Conservation (phyloP, 768 basidiomycete genomes). For the Russula foetens region DNA sequence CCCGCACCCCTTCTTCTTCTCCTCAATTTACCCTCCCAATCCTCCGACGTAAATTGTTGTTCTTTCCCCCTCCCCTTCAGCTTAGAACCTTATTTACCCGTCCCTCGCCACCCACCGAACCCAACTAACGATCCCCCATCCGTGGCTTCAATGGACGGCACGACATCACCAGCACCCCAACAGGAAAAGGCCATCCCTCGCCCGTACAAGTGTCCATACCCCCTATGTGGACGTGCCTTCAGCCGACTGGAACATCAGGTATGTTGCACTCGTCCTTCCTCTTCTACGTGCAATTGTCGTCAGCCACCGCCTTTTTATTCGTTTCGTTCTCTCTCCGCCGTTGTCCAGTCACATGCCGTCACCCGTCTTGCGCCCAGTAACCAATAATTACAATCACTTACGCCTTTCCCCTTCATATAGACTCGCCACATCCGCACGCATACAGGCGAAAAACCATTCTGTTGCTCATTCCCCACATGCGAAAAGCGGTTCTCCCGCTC, state of each 20-base stretch:
- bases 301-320: neutral
- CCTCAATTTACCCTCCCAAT: neutral
- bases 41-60: conserved; percentile 1
- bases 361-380: neutral
- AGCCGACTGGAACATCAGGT: conserved; percentile 96
- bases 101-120: neutral
- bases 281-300: neutral
- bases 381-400: neutral
- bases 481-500: conserved; percentile 97
- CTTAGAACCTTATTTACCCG: conserved; percentile 2
- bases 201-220: conserved; percentile 96
- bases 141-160: neutral
- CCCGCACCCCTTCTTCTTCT: too few relatives aligned
- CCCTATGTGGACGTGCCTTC: conserved; percentile 89
- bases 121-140: neutral
- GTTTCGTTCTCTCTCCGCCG: neutral
- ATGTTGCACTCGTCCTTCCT: conserved; percentile 23
- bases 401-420: conserved; percentile 36
- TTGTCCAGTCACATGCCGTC: neutral
- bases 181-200: conserved; percentile 33
- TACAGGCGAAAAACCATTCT: conserved; percentile 96
- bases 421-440: conserved; percentile 98
- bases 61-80: neutral
- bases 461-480: conserved; percentile 87
- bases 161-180: neutral